phyloP scores from a whole-genome alignment of 2,329 filamentous ascomycete genomes.

The Hyphodiscus sp. region DNA sequence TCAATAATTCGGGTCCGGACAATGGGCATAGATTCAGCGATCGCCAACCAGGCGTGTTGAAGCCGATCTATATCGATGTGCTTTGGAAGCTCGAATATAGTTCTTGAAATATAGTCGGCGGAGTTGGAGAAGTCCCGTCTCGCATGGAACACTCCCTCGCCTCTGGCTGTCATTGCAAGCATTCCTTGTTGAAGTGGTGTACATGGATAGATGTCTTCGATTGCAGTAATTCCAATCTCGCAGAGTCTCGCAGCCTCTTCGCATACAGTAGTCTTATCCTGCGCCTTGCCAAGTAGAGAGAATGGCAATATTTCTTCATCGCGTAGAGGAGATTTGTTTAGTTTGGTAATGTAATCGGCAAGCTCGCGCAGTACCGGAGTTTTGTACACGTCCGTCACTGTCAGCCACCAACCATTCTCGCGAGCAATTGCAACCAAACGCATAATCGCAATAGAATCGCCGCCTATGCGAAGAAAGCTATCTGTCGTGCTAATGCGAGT shows the following conservation, averaged over 20 bases:
- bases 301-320: not conserved
- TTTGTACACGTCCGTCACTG: not conserved
- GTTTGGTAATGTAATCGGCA: slow-evolving; percentile 13
- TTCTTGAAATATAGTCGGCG: slow-evolving; percentile 30
- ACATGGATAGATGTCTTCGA: slow-evolving; percentile 32
- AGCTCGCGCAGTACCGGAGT: slow-evolving; percentile 23
- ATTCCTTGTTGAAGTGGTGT: slow-evolving; percentile 34
- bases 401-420: not conserved
- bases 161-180: slow-evolving; percentile 29
- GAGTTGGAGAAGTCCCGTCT: not conserved
- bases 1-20: slow-evolving; percentile 28
- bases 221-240: slow-evolving; percentile 2
- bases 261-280: not conserved
- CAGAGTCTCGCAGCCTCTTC: slow-evolving; percentile 15
- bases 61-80: slow-evolving; percentile 17
- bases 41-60: slow-evolving; percentile 21
- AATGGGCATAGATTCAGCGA: slow-evolving; percentile 21
- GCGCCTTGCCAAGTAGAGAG: not conserved
- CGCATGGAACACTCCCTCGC: too few relatives aligned
- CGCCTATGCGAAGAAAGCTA: slow-evolving; percentile 36
- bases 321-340: not conserved
- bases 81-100: not conserved
- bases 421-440: slow-evolving; percentile 12
- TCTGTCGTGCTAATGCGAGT: slow-evolving; percentile 11
- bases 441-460: slow-evolving; percentile 25